A percentile compares a stretch with the other conserved stretches of the same genome.
These are phyloP conservation scores for Quercus engelmannii DNA, from an alignment of 306 rosid genomes.

Conservation along the genomic window DNA sequence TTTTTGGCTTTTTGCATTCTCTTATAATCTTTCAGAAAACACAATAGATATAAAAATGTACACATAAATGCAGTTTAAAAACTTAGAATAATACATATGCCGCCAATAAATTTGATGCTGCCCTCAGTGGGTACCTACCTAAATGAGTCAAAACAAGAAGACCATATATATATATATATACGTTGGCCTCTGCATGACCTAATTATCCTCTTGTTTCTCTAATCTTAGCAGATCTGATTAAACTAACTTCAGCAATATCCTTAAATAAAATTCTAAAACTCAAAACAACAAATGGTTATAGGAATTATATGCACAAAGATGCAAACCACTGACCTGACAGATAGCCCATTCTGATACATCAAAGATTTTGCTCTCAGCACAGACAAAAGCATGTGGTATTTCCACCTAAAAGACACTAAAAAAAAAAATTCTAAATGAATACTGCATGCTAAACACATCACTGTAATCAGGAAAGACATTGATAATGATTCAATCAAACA, in stretches of 20 bases:
- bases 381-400: conserved; percentile 96
- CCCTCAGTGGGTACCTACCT: no score
- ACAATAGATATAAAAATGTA: no score
- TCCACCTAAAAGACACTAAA: conserved; percentile 37
- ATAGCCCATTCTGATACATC: conserved; percentile 99
- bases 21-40: no score
- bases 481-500: neutral
- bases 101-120: no score
- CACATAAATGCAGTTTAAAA: no score
- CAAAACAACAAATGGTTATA: neutral
- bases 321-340: conserved; percentile 74
- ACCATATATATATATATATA: no score
- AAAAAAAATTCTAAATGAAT: conserved; percentile 5
- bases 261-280: neutral
- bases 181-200: no score
- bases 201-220: no score
- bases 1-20: no score
- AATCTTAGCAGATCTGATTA: no score
- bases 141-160: no score
- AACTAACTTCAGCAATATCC: neutral
- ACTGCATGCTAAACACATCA: neutral
- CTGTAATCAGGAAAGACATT: neutral
- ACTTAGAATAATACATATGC: no score
- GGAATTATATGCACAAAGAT: neutral
- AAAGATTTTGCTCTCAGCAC: conserved; percentile 95